These are phyloP conservation scores for Isoetes engelmannii DNA, from an alignment of 83 land plant species.

Conservation along the genomic window DNA sequence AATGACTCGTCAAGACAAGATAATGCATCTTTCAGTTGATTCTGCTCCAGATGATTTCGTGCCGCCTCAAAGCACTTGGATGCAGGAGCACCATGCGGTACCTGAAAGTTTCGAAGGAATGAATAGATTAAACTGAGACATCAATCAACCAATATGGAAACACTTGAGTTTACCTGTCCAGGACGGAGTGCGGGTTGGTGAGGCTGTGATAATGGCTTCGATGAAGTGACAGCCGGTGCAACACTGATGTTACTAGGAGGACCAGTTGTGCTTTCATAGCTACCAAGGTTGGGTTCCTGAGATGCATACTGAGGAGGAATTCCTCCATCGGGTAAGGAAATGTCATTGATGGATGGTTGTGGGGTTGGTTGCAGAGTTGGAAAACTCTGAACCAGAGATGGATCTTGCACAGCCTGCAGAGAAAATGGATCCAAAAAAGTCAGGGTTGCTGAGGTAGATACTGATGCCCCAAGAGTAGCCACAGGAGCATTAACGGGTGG, in stretches of 20 bases:
- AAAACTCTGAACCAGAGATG: too few relatives aligned
- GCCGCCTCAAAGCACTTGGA: conserved; percentile 83
- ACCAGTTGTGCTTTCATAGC: neutral
- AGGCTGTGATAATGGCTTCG: conserved; percentile 29
- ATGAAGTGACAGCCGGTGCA: neutral
- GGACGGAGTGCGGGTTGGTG: conserved; percentile 50
- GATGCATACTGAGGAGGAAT: conserved; percentile 62
- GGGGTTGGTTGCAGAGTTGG: too few relatives aligned
- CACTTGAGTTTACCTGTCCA: conserved; percentile 53
- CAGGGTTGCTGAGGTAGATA: too few relatives aligned
- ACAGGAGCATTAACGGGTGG: neutral
- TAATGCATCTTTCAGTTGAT: conserved; percentile 91
- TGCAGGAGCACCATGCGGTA: conserved; percentile 97
- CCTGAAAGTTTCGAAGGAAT: conserved; percentile 37
- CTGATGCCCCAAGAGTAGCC: conserved; percentile 10
- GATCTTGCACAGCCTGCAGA: too few relatives aligned
- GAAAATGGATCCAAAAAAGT: too few relatives aligned
- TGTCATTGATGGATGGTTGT: neutral
- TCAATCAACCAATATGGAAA: neutral
- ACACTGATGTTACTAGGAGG: neutral
- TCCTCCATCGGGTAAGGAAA: conserved; percentile 81
- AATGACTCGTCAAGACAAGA: conserved; percentile 96
- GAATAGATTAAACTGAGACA: neutral
- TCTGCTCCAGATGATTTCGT: conserved; percentile 84
- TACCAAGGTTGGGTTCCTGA: conserved; percentile 11